Conservation (phyloP, 306 rosid genomes). For the Cucumis hystrix region DNA sequence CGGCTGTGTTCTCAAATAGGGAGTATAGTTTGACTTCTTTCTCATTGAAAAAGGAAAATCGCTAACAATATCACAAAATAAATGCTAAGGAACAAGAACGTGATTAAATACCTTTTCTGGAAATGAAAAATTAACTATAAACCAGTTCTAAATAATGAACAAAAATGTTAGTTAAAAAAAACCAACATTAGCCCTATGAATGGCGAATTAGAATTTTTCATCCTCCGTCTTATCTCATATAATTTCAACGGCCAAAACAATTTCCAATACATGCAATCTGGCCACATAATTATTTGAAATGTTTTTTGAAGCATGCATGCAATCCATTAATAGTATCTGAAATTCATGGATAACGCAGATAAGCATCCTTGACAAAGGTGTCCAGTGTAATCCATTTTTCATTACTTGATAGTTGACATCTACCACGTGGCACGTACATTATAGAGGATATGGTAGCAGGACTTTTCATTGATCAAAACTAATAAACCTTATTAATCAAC, state of each 20-base stretch:
- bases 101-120: neutral
- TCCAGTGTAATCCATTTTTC: neutral
- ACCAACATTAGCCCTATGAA: neutral
- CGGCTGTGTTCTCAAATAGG: too few species aligned
- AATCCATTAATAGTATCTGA: neutral
- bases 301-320: neutral
- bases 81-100: neutral
- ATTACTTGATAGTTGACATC: neutral
- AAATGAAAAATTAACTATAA: neutral
- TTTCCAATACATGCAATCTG: neutral
- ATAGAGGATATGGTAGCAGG: neutral
- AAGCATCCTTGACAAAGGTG: neutral
- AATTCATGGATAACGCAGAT: neutral
- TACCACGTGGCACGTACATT: neutral
- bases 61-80: neutral
- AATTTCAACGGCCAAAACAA: neutral
- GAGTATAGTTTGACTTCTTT: too few species aligned
- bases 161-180: neutral
- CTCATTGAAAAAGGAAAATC: too few species aligned
- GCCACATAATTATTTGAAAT: neutral
- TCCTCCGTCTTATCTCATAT: neutral
- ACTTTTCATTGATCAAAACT: neutral
- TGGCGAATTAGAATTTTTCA: neutral
- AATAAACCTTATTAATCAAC: neutral
- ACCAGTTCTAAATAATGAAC: neutral